A percentile compares a stretch with the other conserved stretches of the same genome.
Conservation (phyloP, 2,329 filamentous ascomycete genomes). For the Dactylellina haptotyla region DNA sequence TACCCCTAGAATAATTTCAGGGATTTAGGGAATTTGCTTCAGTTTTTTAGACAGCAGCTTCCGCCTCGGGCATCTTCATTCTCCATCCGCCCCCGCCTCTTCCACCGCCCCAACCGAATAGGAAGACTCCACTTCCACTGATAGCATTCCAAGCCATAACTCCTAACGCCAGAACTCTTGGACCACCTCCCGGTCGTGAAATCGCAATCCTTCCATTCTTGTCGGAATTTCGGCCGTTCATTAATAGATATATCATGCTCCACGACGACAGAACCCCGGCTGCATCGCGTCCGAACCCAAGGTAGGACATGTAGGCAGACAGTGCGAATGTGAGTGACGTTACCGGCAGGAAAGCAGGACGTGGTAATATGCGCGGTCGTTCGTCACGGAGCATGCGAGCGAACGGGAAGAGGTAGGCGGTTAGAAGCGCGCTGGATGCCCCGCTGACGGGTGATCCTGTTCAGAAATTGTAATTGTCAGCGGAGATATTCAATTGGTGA, state of each 20-base stretch:
- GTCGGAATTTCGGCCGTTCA: constrained; percentile 43
- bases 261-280: constrained; percentile 56
- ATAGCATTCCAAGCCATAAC: constrained; percentile 51
- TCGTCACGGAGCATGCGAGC: constrained; percentile 52
- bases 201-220: constrained; percentile 34
- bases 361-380: constrained; percentile 47
- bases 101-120: constrained; percentile 44
- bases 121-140: constrained; percentile 45
- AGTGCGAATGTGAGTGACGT: constrained; percentile 55
- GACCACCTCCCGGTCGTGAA: constrained; percentile 31
- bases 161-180: constrained; percentile 20
- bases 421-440: constrained; percentile 8
- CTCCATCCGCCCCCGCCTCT: constrained; percentile 36
- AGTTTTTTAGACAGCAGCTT: constrained; percentile 21
- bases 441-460: constrained; percentile 36
- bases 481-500: not conserved
- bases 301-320: constrained; percentile 56
- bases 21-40: no score
- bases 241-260: constrained; percentile 57
- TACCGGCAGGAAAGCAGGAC: constrained; percentile 54
- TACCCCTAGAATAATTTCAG: no score
- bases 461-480: no score
- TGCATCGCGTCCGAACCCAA: constrained; percentile 55
- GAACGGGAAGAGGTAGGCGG: constrained; percentile 43
- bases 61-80: constrained; percentile 48